These are phyloP conservation scores for Chenopodium quinoa DNA, from an alignment of 148 eudicot species.

Conservation along the genomic window DNA sequence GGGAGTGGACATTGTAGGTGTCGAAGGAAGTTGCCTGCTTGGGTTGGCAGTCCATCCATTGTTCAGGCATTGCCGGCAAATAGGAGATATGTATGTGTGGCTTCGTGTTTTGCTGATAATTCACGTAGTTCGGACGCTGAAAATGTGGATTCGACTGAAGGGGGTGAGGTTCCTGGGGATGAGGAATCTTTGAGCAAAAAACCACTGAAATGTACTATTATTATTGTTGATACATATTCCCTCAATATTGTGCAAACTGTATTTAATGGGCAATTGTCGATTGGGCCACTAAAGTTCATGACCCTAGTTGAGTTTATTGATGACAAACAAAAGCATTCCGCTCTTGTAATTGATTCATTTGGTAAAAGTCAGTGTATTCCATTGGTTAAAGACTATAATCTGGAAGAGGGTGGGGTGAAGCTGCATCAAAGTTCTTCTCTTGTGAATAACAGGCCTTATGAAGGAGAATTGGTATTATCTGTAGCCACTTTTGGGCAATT, in stretches of 20 bases:
- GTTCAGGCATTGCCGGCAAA: slow-evolving; percentile 63
- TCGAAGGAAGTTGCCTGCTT: slow-evolving; percentile 90
- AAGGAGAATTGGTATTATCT: slow-evolving; percentile 52
- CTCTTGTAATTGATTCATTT: slow-evolving; percentile 59
- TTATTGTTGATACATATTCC: slow-evolving; percentile 75
- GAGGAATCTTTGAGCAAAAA: slow-evolving; percentile 37
- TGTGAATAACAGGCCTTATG: slow-evolving; percentile 36
- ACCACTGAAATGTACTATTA: slow-evolving; percentile 61
- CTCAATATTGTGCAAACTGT: slow-evolving; percentile 75
- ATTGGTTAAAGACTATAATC: slow-evolving; percentile 46
- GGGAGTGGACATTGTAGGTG: slow-evolving; percentile 90
- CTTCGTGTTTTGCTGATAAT: slow-evolving; percentile 46
- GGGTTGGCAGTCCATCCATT: slow-evolving; percentile 82
- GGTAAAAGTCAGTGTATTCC: slow-evolving; percentile 67
- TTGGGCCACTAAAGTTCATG: slow-evolving; percentile 82
- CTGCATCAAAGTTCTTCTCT: slow-evolving; percentile 32
- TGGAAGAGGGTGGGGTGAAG: slow-evolving; percentile 38
- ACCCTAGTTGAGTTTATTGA: slow-evolving; percentile 46
- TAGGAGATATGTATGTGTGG: slow-evolving; percentile 77
- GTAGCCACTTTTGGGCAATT: slow-evolving; percentile 51
- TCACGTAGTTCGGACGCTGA: slow-evolving; percentile 43
- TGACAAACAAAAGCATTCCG: slow-evolving; percentile 49
- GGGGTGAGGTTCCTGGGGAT: slow-evolving; percentile 37
- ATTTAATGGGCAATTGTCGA: slow-evolving; percentile 68
- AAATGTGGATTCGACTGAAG: slow-evolving; percentile 38